Evolutionary conservation across 208 protist genomes (phyloP), one percentile per base, ranked within the genome.

Genomic region (Trypanosomatidae sp.): DNA sequence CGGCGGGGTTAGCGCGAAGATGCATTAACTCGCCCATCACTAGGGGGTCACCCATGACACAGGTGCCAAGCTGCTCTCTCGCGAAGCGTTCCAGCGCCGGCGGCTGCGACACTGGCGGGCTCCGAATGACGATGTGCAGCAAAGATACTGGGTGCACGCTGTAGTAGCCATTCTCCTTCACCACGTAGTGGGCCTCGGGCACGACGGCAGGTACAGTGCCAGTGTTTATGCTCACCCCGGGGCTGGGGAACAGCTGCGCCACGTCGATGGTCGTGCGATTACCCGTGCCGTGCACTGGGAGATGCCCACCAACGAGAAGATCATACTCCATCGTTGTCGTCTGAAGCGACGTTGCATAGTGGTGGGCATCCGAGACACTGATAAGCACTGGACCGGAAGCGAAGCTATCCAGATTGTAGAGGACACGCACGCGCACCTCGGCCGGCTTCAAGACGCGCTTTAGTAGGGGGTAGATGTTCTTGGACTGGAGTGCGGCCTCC

Each of bases 381-480:
- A 97, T 82, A 1, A 95, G 65, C 33, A 97, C 86, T 0, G 92
- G 92, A 19, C 92, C 92, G 0, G 92, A 97, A 8, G 86, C 84
- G 46, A 88, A 84, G 15, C 36, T 28, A 58, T 83, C 79, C 1
- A 97, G n/a, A 71, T 93, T 85, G 76, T 97, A 85, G 8, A 92
- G 78, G n/a, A 97, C 89, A 13, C 90, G 87, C 58, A 95, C 78
- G n/a, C 77, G 73, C 43, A 89, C 53, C 52, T 91, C 77, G 33
- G 73, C 52, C 36, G 80, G 80, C 19, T 49, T 62, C 43, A 76
- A 36, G 22, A 58, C 43, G 25, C 79, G 62, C 25, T 76, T 85
- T 28, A 94, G 30, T 0, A 84, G 39, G 1, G 88, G 82, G 12
- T 86, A 77, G n/a, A 94, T 68, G 5, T 73, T 30, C 7, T 84